Evolutionary conservation across 495 filamentous ascomycete genomes (phyloP), one percentile per base, ranked within the genome.

Genomic region (Chaetomium cochliodes): DNA sequence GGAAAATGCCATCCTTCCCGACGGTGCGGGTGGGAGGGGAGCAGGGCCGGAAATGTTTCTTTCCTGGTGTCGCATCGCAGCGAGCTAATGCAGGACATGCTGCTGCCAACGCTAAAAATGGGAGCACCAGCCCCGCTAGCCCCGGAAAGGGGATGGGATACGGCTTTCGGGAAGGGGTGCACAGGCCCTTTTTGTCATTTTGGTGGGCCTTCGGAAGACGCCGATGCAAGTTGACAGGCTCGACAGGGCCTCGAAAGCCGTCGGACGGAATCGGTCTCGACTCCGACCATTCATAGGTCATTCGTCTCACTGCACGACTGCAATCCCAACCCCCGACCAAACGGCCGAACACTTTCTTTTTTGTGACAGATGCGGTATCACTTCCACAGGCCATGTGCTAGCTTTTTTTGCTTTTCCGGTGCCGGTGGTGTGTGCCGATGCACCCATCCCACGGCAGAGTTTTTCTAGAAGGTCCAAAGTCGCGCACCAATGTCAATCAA

Each of bases 1-100:
- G 18, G 37, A 56, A 47, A 47, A 44, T 37, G 22, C 7, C 39
- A 37, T 22, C 41, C 50, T 20, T 56, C 25, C 42, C 42, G 44
- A 50, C n/a, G 23, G 22, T 42, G n/a, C 37, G 54, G 33, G 54
- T 22, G 37, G 28, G 52, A 55, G 52, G 28, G 26, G 13, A 20
- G 20, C 11, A 47, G 20, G 20, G 25, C 51, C 51, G 51, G 51
- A 56, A 56, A 56, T 33, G 60, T 30, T 1, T 33, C 15, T 20
- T 44, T 62, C 20, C 20, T 47, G n/a, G 28, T 7, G 64, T 66
- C 51, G 52, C 64, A 66, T 50, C 6, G 25, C 58, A 66, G 58
- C 28, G 15, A 44, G 58, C 59, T 66, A 51, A 61, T 66, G 64
- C 64, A 66, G 46, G 58, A 42, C 58, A 58, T 44, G 15, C 9